phyloP scores from a whole-genome alignment of 108 stramenopile genomes.

The Pseudonitzschia pungens region DNA sequence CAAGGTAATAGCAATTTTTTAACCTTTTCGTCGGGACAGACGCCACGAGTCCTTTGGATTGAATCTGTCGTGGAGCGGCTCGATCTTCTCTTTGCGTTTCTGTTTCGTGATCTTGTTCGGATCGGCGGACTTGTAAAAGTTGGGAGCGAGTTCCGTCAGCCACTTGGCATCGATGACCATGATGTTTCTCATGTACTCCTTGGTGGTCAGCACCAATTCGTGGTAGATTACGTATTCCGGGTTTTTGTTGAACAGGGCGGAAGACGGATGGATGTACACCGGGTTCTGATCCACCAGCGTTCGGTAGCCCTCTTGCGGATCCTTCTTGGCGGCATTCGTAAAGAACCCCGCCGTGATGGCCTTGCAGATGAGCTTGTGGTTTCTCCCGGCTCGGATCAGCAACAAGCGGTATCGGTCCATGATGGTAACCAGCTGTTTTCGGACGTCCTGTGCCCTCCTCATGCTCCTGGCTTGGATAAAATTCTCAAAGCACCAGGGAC shows the following conservation, averaged over 20 bases:
- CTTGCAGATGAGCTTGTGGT: slow-evolving; percentile 94
- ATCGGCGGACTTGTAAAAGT: slow-evolving; percentile 95
- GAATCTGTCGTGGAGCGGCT: slow-evolving; percentile 96
- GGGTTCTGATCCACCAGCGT: slow-evolving; percentile 97
- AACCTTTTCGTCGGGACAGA: slow-evolving; percentile 89
- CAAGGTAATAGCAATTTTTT: slow-evolving; percentile 1
- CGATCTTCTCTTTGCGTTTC: slow-evolving; percentile 98
- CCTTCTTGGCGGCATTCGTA: slow-evolving; percentile 98
- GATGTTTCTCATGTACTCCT: slow-evolving; percentile 99
- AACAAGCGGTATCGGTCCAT: slow-evolving; percentile 98
- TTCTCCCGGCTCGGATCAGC: slow-evolving; percentile 92
- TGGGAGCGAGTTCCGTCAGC: slow-evolving; percentile 96
- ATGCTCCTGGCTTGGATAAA: slow-evolving; percentile 97
- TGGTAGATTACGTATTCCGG: slow-evolving; percentile 99
- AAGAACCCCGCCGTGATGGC: slow-evolving; percentile 98
- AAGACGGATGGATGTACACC: slow-evolving; percentile 97
- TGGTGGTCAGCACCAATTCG: slow-evolving; percentile 97
- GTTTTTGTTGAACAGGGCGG: slow-evolving; percentile 97
- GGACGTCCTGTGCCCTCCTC: slow-evolving; percentile 97
- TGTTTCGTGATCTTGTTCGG: slow-evolving; percentile 92
- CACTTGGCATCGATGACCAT: slow-evolving; percentile 99
- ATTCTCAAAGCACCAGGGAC: slow-evolving; percentile 99
- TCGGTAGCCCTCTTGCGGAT: slow-evolving; percentile 97
- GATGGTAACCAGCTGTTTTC: slow-evolving; percentile 98
- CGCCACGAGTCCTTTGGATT: slow-evolving; percentile 95